Percentiles rank a stretch among this genome's conserved stretches.
These are phyloP conservation scores for Saprolegnia parasitica DNA, from an alignment of 352 stramenopile genomes.

Conservation along the genomic window DNA sequence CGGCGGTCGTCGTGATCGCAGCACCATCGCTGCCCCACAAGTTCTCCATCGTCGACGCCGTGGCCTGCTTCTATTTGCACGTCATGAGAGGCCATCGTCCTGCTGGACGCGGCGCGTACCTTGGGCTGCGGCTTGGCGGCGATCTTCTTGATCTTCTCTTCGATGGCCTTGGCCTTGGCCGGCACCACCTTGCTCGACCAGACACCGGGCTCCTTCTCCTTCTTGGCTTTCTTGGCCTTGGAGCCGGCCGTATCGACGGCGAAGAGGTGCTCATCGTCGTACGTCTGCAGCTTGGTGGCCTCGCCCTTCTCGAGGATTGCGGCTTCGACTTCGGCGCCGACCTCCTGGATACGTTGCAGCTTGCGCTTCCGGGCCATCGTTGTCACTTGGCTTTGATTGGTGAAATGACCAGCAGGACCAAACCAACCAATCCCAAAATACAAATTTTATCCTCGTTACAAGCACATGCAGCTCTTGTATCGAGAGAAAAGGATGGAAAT, in stretches of 20 bases:
- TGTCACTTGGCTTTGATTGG: constrained; percentile 5
- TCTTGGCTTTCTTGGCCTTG: constrained; percentile 59
- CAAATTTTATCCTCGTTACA: constrained; percentile 21
- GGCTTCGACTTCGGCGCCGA: constrained; percentile 70
- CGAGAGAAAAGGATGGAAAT: neutral
- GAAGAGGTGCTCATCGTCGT: constrained; percentile 67
- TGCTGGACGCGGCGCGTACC: neutral
- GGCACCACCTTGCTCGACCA: constrained; percentile 24
- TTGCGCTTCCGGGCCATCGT: constrained; percentile 30
- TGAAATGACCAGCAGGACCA: constrained; percentile 16
- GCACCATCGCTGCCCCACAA: constrained; percentile 41
- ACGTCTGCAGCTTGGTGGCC: constrained; percentile 73
- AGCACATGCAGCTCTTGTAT: constrained; percentile 8
- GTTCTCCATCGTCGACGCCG: constrained; percentile 37
- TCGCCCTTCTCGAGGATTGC: constrained; percentile 75
- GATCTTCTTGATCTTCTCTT: constrained; percentile 30
- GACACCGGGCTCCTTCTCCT: constrained; percentile 30
- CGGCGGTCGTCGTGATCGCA: constrained; percentile 38
- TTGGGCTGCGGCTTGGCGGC: constrained; percentile 36
- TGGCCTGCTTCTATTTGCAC: constrained; percentile 33
- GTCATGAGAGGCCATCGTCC: neutral
- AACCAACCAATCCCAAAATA: constrained; percentile 26
- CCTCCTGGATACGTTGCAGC: constrained; percentile 31
- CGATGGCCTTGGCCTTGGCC: constrained; percentile 19
- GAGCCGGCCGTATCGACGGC: constrained; percentile 67